Evolutionary conservation across 1,139 yeast species (phyloP).

Genomic region (Protomyces gravidus): DNA sequence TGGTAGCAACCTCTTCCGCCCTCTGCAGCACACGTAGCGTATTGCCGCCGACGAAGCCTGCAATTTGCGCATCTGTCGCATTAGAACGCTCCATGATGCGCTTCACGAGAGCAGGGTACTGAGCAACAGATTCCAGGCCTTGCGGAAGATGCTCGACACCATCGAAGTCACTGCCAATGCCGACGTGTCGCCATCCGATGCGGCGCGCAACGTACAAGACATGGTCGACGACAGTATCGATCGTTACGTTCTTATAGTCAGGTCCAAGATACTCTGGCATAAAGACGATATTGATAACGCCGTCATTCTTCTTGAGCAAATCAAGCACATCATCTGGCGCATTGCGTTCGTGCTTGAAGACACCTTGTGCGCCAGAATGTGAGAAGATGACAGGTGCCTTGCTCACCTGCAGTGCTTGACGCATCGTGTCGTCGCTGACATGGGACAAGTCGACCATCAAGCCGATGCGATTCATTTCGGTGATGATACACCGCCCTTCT

Average conservation of each 20-base stretch:
- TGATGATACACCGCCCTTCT: conserved; percentile 42
- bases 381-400: conserved; percentile 52
- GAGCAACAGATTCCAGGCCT: conserved; percentile 54
- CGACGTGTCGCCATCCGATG: conserved; percentile 56
- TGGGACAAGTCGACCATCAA: conserved; percentile 55
- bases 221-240: conserved; percentile 52
- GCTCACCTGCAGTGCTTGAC: conserved; percentile 46
- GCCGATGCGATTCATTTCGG: conserved; percentile 53
- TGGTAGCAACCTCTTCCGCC: conserved; percentile 41
- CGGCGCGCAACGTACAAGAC: conserved; percentile 45
- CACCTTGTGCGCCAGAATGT: conserved; percentile 48
- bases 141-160: conserved; percentile 50
- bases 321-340: conserved; percentile 50
- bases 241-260: conserved; percentile 40
- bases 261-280: conserved; percentile 46
- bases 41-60: conserved; percentile 49
- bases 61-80: conserved; percentile 47
- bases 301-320: conserved; percentile 46
- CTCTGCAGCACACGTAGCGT: conserved; percentile 51
- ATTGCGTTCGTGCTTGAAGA: conserved; percentile 48
- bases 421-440: conserved; percentile 52
- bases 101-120: conserved; percentile 50
- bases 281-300: conserved; percentile 52
- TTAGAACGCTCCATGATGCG: conserved; percentile 34
- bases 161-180: conserved; percentile 54